Evolutionary conservation across 441 rosid genomes (phyloP).

Genomic region (Euphorbia celastroides): DNA sequence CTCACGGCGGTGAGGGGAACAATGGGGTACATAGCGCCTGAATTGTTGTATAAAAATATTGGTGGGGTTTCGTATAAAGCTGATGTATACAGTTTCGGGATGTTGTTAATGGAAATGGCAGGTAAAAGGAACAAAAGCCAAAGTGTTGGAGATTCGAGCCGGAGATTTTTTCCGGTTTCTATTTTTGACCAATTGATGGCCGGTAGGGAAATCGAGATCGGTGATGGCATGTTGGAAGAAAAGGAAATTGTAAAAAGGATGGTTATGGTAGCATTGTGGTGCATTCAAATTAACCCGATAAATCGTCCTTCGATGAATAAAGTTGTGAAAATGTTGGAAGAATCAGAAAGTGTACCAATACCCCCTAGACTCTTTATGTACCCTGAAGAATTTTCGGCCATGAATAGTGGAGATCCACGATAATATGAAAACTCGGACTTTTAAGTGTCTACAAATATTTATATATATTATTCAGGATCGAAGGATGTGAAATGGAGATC

Average conservation of each 20-base stretch:
- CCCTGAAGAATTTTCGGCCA: constrained; percentile 9
- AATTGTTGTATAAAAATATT: constrained; percentile 6
- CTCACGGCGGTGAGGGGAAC: constrained; percentile 15
- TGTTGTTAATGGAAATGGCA: constrained; percentile 16
- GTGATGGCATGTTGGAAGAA: constrained; percentile 26
- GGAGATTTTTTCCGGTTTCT: constrained; percentile 10
- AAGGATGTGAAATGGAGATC: too few relatives aligned
- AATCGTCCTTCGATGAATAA: constrained; percentile 11
- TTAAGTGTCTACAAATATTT: too few relatives aligned
- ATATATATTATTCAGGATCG: too few relatives aligned
- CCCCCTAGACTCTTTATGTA: constrained; percentile 12
- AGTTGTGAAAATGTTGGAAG: constrained; percentile 19
- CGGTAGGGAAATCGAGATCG: constrained; percentile 3
- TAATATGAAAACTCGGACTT: too few relatives aligned
- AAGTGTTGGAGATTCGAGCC: constrained; percentile 5
- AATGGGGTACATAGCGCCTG: constrained; percentile 9
- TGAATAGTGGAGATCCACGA: not conserved
- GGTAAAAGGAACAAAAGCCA: constrained; percentile 13
- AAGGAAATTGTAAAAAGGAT: constrained; percentile 15
- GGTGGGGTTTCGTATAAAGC: constrained; percentile 13
- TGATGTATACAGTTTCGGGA: constrained; percentile 15
- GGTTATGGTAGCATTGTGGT: constrained; percentile 16
- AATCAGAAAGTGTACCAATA: constrained; percentile 2
- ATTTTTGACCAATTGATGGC: constrained; percentile 6
- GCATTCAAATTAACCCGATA: constrained; percentile 9